Evolutionary conservation across 768 basidiomycete genomes (phyloP).

Genomic region (Serendipita sp.): DNA sequence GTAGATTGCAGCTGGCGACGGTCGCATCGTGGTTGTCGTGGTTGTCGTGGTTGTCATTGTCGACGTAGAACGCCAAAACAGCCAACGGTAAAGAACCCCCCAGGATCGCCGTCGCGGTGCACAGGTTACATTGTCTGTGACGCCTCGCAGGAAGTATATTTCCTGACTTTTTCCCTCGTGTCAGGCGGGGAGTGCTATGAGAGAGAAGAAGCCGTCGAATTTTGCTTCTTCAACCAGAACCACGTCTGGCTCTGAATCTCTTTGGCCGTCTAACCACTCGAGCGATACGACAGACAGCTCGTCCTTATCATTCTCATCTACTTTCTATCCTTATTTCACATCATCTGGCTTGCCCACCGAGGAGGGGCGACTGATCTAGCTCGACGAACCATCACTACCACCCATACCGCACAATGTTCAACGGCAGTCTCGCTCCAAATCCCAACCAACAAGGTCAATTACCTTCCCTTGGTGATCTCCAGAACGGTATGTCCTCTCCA

Average conservation of each 20-base stretch:
- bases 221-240: conserved; percentile 6
- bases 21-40: too few species aligned
- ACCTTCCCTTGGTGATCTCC: conserved; percentile 3
- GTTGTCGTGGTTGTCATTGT: too few species aligned
- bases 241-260: not conserved
- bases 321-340: not conserved
- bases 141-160: too few species aligned
- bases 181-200: not conserved
- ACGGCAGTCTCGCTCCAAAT: not conserved
- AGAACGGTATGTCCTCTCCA: not conserved
- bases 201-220: not conserved
- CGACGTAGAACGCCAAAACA: too few species aligned
- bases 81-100: too few species aligned
- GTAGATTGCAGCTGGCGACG: too few species aligned
- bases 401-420: not conserved
- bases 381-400: not conserved
- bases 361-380: not conserved
- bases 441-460: not conserved
- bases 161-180: too few species aligned
- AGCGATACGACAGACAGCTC: not conserved
- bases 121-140: too few species aligned
- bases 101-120: too few species aligned
- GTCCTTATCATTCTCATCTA: not conserved
- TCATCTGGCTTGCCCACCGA: not conserved
- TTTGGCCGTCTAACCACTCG: not conserved